Evolutionary conservation across 225 moss, liverwort and hornwort species (phyloP), one percentile per base, ranked within the genome.

Genomic region (Pseudisothecium myosuroides): DNA sequence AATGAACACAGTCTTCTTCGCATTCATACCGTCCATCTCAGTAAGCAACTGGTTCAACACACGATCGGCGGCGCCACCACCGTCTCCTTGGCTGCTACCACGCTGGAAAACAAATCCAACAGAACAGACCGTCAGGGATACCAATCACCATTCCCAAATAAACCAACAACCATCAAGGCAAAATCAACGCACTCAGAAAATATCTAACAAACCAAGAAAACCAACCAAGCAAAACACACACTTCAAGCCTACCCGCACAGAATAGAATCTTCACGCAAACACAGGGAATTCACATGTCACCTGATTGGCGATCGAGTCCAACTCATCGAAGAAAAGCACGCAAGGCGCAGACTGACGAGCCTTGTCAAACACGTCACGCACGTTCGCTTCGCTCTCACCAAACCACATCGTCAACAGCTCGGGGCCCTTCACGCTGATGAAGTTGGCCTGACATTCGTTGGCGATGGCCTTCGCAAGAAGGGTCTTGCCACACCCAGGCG

Each of bases 371-470:
- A 95, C 93, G 69, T 98, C 98, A 12, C 98, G 94, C 79, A 98
- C 98, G 76, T 98, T 98, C 2, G 98, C 97, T 77, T 97, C 98
- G 92, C 98, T 98, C 91, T 97, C 98, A 76, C 98, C 98, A 58
- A 98, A 98, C 98, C 98, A 98, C 98, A 98, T 98, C 2, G 98
- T 98, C 89, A 98, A 84, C 63, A 98, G 93, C 94, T 98, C 98
- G 1, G 97, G 98, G 10, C 98, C 98, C 92, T 98, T 98, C 50
- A 98, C 97, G 64, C 98, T 98, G 88, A 98, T 98, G 84, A 98
- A 98, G 66, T 98, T 98, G 1, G 97, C 98, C 87, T 98, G 98
- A 62, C 98, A 98, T 78, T 98, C 98, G 37, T 95, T 97, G 1
- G 98, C 98, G 87, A 98, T 98, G 13, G 98, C 98, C 86, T 98